Base-by-base conservation (phyloP, 257 asterid species). In the Ocimum tenuiflorum region DNA sequence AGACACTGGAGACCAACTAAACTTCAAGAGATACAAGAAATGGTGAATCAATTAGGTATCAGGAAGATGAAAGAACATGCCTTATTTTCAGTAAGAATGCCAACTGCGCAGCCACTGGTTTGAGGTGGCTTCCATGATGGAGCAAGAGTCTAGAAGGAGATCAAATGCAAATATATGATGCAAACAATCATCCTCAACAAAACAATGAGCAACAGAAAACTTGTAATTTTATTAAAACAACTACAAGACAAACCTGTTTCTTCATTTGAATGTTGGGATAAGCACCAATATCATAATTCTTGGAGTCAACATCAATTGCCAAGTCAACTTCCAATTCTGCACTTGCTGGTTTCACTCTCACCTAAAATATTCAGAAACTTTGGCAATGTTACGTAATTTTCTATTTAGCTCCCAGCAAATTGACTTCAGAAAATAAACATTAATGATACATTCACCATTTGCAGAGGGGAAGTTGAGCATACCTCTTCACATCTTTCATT, bases 261-360 rank as follows among this genome's bases (percentile, higher is more conserved):
- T 67, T 69, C 67, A 78, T 87, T 59, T 38, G 72, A 74, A 29
- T 53, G 45, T n/a, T 61, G 39, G 74, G 68, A 70, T 75, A 83
- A 70, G 91, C 86, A 72, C 46, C 31, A 17, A 60, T 12, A 54
- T 92, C 87, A 66, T 84, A 88, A 75, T 89, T 92, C 65, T 66
- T 75, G 54, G 95, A 86, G 59, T 84, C 78, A 3, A 76, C 69
- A 59, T 89, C 91, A 65, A 92, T 43, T 10, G 87, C 38, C 80
- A 92, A 68, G 79, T 92, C 99, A 69, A 92, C 62, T 81, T 92
- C 95, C 75, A 92, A 31, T 65, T 89, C 88, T 50, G 73, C 52
- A 69, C 82, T 78, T 64, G 45, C 59, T 19, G 84, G 78, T 59
- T 82, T 87, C 83, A 92, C 84, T 76, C 97, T 84, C 68, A 92